Evolutionary conservation across 148 eudicot genomes (phyloP).

Genomic region (Rhododendron kiyosumense): DNA sequence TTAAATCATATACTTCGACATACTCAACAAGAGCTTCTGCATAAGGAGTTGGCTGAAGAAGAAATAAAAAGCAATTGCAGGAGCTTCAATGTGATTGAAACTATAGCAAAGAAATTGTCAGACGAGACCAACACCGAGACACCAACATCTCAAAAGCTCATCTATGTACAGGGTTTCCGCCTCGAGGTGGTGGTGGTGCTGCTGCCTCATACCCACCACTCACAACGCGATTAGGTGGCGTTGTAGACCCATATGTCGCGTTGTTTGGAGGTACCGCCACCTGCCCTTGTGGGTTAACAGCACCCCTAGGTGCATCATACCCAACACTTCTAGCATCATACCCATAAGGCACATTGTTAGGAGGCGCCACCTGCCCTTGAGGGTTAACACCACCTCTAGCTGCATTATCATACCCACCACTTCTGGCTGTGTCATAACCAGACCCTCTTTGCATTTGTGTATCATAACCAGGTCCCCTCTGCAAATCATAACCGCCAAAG

Average conservation of each 20-base stretch:
- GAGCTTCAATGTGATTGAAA: not conserved
- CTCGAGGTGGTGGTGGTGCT: constrained; percentile 17
- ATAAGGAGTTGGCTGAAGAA: not conserved
- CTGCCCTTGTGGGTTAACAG: constrained; percentile 43
- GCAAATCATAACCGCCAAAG: constrained; percentile 21
- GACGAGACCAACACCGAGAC: not conserved
- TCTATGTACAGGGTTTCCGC: constrained; percentile 43
- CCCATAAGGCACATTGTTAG: constrained; percentile 35
- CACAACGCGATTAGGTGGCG: constrained; percentile 31
- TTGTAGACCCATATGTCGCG: constrained; percentile 32
- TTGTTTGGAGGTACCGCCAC: constrained; percentile 24
- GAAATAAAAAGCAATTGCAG: constrained; percentile 3
- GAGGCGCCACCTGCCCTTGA: constrained; percentile 44
- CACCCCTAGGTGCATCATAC: constrained; percentile 39
- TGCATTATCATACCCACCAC: constrained; percentile 29
- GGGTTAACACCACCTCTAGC: constrained; percentile 36
- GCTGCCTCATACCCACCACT: constrained; percentile 45
- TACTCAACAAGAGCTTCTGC: not conserved
- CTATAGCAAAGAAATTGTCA: not conserved
- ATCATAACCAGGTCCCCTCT: constrained; percentile 24
- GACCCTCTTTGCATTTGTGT: constrained; percentile 29
- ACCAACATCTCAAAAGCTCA: constrained; percentile 16
- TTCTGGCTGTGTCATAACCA: constrained; percentile 30
- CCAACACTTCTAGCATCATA: constrained; percentile 30
- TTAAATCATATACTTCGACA: not conserved